Conservation (phyloP, 1,284 basidiomycete genomes). For the Golubevia sp. region DNA sequence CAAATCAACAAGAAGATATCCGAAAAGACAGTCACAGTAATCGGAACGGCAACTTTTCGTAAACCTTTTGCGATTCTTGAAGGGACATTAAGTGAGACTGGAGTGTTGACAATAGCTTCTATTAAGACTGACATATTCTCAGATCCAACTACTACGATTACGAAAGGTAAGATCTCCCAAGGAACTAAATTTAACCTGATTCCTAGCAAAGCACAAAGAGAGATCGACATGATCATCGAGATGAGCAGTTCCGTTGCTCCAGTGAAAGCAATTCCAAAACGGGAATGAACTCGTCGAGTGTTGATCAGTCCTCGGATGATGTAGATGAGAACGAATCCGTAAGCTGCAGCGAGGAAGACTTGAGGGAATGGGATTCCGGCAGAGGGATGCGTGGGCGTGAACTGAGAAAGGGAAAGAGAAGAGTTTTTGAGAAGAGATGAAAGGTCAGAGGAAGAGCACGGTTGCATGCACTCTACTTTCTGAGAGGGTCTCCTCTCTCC, state of each 20-base stretch:
- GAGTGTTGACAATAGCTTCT: conserved; percentile 83
- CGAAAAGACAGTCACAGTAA: conserved; percentile 85
- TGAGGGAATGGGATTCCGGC: conserved; percentile 21
- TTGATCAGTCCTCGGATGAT: conserved; percentile 74
- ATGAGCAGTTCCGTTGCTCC: conserved; percentile 87
- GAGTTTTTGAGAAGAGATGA: not conserved
- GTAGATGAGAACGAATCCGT: conserved; percentile 77
- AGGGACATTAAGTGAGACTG: conserved; percentile 86
- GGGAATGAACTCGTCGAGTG: conserved; percentile 74
- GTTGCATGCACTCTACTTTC: too few species aligned
- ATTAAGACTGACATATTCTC: conserved; percentile 97
- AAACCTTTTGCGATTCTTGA: conserved; percentile 88
- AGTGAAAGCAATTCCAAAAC: conserved; percentile 88
- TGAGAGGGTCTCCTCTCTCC: too few species aligned
- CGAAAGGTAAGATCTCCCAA: conserved; percentile 85
- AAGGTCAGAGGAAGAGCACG: not conserved
- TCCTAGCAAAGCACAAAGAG: conserved; percentile 82
- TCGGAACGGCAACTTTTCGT: conserved; percentile 83
- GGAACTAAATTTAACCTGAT: conserved; percentile 85
- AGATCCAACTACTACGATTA: conserved; percentile 91
- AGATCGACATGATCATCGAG: conserved; percentile 89
- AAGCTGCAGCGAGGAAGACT: conserved; percentile 76
- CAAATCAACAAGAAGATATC: conserved; percentile 82
- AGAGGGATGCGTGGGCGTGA: conserved; percentile 25
- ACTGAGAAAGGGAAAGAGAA: conserved; percentile 12